Evolutionary conservation across 73 alveolate genomes (phyloP), one percentile per base, ranked within the genome.

Genomic region (Stentor roeselii): DNA sequence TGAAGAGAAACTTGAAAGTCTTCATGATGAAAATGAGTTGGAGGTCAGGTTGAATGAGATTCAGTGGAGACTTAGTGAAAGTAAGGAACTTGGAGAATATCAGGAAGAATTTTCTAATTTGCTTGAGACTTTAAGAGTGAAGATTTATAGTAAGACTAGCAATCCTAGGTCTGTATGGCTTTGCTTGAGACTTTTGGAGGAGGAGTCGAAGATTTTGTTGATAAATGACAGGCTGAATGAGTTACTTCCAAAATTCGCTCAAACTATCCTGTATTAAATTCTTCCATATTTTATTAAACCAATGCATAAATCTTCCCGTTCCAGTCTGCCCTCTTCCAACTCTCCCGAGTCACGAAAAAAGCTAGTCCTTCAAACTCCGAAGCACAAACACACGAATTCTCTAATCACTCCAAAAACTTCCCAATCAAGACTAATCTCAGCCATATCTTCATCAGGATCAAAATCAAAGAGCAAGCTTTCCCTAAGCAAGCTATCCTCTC

Each of bases 71-170:
- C 34, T 67, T 30, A 30, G 50, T 1, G 80, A 67, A 67, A 21
- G 80, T 2, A 32, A 67, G 34, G 37, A 32, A 21, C 14, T 21
- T 1, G 37, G 37, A 15, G 42, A 67, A 67, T 67, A 67, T 32
- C 80, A 67, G 34, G 80, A 67, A 67, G 80, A 67, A 67, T 21
- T 67, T 32, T 32, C n/a, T 1, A 21, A 30, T n/a, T 67, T 67
- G 34, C 34, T 67, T 27, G 80, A 67, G 34, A 32, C 80, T 21
- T 21, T 67, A 67, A 67, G 37, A 2, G 21, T 67, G 37, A 67
- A 67, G 34, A 34, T 67, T 0, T 67, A 67, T 34, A 27, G 42
- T 21, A 58, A 58, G 74, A 15, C 2, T 67, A 34, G 41, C 41
- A 67, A 67, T 32, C 80, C 80, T 27, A 21, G 34, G 11, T 21